phyloP scores from a whole-genome alignment of 1,284 basidiomycete species.

The Cutaneotrichosporon dermatis region DNA sequence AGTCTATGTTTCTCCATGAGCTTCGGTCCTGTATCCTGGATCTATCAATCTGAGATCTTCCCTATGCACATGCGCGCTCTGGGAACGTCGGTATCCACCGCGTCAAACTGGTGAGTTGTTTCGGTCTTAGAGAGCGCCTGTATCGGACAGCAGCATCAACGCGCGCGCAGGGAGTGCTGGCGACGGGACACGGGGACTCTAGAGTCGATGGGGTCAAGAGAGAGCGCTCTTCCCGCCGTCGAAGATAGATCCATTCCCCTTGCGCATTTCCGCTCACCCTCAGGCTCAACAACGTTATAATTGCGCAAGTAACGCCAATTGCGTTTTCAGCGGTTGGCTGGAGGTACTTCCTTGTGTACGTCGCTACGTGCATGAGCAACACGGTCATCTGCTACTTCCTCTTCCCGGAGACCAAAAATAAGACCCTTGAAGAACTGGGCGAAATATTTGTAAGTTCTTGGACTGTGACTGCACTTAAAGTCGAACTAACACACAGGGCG shows the following conservation, averaged over 20 bases:
- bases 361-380: slow-evolving; percentile 21
- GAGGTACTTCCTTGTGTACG: slow-evolving; percentile 48
- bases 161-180: too few relatives aligned
- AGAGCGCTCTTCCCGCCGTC: too few relatives aligned
- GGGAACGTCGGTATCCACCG: slow-evolving; percentile 61
- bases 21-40: slow-evolving; percentile 58
- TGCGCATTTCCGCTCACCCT: too few relatives aligned
- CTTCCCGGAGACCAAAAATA: slow-evolving; percentile 64
- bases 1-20: slow-evolving; percentile 23
- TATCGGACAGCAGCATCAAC: too few relatives aligned
- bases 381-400: slow-evolving; percentile 30
- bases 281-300: slow-evolving; percentile 30
- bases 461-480: too few relatives aligned
- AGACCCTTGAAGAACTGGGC: slow-evolving; percentile 41
- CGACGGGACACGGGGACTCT: too few relatives aligned
- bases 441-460: not conserved
- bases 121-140: too few relatives aligned
- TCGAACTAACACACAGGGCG: not conserved
- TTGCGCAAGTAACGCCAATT: slow-evolving; percentile 54
- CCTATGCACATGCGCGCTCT: slow-evolving; percentile 60
- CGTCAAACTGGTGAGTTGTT: slow-evolving; percentile 55
- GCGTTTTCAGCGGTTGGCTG: slow-evolving; percentile 49
- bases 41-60: slow-evolving; percentile 58
- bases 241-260: too few relatives aligned
- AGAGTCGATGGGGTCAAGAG: too few relatives aligned